Base-by-base conservation (phyloP, 139 green algal genomes). In the Picochlorum sp. region DNA sequence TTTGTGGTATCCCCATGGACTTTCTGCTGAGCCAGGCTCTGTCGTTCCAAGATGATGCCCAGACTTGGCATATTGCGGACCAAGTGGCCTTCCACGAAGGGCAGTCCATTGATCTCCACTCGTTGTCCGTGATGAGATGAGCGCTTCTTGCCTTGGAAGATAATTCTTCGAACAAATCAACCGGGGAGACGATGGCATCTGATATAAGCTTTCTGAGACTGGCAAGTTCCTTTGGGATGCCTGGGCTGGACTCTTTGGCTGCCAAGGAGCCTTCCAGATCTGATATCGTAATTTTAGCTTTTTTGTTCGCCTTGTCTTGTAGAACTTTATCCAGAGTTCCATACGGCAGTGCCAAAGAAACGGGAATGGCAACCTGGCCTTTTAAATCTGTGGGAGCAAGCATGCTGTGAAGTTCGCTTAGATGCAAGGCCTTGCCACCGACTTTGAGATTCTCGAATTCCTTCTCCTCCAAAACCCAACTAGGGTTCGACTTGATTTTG, bases 1-100 rank as follows among this genome's bases (percentile, higher is more conserved):
- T 57, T 31, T 96, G 88, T 1, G 68, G 52, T 16, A 95, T 64
- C 13, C 78, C 72, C 18, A 66, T 31, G 5, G 81, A 59, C 28
- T 74, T 66, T 24, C 82, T 60, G 59, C 75, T 80, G 22, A 91
- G 72, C 75, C 78, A 89, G 3, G 82, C 82, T 3, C 80, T 69
- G 61, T 94, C 81, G 25, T 69, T 89, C 86, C 85, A 93, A 65
- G 90, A 90, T 56, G 54, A 78, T 2, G 85, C 86, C 89, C 89
- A 96, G 37, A 96, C 83, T 49, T 65, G 39, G 54, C 73, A 81
- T 50, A 96, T 80, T 9, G 82, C 82, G 1, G 25, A n/a, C 87
- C 87, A 96, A 13, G 73, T 70, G 0, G 41, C 41, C 4, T 52
- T 16, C 78, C 79, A 83, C 29, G 44, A 58, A 31, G 61, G 50